phyloP scores from a whole-genome alignment of 2,329 filamentous ascomycete species.

The Trichoderma guizhouense region DNA sequence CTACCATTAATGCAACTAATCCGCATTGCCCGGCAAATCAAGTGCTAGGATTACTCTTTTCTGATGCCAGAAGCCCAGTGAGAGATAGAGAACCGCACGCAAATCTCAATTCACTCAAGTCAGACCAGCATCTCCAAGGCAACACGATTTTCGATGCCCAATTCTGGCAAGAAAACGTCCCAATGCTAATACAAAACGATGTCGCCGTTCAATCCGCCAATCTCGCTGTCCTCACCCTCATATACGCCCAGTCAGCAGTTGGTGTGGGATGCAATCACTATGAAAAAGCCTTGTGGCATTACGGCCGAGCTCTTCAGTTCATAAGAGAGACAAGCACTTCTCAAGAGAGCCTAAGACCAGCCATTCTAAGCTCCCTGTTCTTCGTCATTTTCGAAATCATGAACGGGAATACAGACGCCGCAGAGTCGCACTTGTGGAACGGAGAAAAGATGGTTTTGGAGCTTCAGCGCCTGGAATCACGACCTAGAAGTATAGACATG shows the following conservation, averaged over 20 bases:
- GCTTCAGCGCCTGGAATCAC: slow-evolving; percentile 22
- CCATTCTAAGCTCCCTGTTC: slow-evolving; percentile 36
- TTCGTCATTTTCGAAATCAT: slow-evolving; percentile 38
- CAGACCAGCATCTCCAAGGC: neutral
- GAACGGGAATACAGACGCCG: slow-evolving; percentile 35
- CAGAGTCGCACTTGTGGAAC: slow-evolving; percentile 35
- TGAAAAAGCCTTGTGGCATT: slow-evolving; percentile 32
- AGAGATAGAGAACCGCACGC: neutral
- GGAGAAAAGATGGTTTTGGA: slow-evolving; percentile 38
- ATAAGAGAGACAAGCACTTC: slow-evolving; percentile 24
- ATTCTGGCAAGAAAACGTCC: slow-evolving; percentile 37
- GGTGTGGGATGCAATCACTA: slow-evolving; percentile 26
- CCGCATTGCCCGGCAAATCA: neutral
- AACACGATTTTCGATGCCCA: slow-evolving; percentile 28
- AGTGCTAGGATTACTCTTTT: neutral
- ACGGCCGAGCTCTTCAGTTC: slow-evolving; percentile 33
- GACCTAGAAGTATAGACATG: neutral
- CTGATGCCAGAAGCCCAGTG: neutral
- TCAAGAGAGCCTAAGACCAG: slow-evolving; percentile 25
- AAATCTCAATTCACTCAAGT: neutral
- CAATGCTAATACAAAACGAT: slow-evolving; percentile 33
- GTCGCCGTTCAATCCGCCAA: slow-evolving; percentile 36
- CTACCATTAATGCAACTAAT: neutral
- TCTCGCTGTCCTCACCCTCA: slow-evolving; percentile 36
- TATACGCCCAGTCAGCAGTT: slow-evolving; percentile 25